A percentile compares a stretch with the other conserved stretches of the same genome.
Conservation (phyloP, 108 stramenopile species). For the Skeletonema marinoi region DNA sequence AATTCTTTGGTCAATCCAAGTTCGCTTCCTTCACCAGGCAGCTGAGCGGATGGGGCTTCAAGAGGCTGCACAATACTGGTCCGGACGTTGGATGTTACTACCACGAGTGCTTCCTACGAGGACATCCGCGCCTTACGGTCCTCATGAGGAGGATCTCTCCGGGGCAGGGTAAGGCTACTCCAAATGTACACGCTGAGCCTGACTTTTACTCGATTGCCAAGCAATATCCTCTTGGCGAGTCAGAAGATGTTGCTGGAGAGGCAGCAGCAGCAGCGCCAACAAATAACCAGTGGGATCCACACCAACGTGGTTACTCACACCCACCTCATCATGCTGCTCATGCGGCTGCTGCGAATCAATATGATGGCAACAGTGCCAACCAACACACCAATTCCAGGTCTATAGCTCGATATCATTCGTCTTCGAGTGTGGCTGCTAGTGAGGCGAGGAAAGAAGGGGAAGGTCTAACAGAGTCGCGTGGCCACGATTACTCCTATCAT, state of each 20-base stretch:
- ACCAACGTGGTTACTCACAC: too few species aligned
- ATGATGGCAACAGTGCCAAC: too few species aligned
- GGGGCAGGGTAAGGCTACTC: neutral
- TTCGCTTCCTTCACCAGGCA: neutral
- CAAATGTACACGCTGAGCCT: constrained; percentile 1
- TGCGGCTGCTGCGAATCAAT: too few species aligned
- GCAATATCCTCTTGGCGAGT: neutral
- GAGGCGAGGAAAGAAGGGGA: too few species aligned
- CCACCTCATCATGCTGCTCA: too few species aligned
- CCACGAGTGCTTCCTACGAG: constrained; percentile 19
- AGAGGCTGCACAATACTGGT: neutral
- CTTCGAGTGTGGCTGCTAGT: too few species aligned
- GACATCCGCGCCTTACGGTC: neutral
- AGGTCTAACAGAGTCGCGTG: too few species aligned
- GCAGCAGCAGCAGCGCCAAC: too few species aligned
- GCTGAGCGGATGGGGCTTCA: constrained; percentile 1
- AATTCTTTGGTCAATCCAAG: neutral
- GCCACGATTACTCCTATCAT: too few species aligned
- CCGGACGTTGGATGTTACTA: constrained; percentile 14
- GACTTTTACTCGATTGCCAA: constrained; percentile 4
- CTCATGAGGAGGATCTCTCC: constrained; percentile 6
- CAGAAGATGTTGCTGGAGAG: neutral
- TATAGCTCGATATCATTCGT: too few species aligned
- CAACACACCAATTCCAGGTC: too few species aligned
- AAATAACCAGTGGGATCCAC: too few species aligned